phyloP scores from a whole-genome alignment of 306 rosid species.

The Gleditsia sinensis region DNA sequence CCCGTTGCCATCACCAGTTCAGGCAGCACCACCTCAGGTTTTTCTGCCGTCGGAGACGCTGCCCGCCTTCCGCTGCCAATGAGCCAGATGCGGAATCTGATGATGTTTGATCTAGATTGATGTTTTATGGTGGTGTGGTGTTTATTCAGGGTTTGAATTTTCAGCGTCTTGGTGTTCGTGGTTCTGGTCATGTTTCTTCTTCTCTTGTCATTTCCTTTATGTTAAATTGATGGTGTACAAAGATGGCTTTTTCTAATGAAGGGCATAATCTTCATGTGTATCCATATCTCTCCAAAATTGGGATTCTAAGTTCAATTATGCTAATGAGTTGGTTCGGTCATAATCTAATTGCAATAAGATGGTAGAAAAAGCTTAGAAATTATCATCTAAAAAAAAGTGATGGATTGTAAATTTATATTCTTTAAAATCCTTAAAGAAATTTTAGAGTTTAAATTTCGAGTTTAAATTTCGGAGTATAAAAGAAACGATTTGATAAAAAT shows the following conservation, averaged over 20 bases:
- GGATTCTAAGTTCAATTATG: neutral
- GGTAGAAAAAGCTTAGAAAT: neutral
- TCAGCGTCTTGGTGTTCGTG: neutral
- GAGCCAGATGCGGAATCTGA: slow-evolving; percentile 8
- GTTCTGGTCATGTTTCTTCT: too few species aligned
- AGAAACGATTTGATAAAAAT: too few species aligned
- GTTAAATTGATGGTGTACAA: too few species aligned
- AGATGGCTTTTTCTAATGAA: too few species aligned
- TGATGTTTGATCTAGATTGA: too few species aligned
- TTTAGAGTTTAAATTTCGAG: too few species aligned
- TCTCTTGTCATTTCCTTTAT: too few species aligned
- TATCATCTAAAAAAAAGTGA: neutral
- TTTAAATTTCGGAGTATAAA: too few species aligned
- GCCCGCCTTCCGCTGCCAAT: neutral
- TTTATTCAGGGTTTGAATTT: neutral
- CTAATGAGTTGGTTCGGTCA: neutral
- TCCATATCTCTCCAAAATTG: neutral
- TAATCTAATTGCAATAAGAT: neutral
- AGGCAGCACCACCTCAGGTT: neutral
- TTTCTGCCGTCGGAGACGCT: neutral
- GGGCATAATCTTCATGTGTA: slow-evolving; percentile 14
- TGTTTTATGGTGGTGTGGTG: neutral
- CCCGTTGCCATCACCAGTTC: too few species aligned
- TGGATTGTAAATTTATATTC: too few species aligned
- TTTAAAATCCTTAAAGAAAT: too few species aligned